phyloP scores from a whole-genome alignment of 306 rosid genomes.

The Lagenaria siceraria region DNA sequence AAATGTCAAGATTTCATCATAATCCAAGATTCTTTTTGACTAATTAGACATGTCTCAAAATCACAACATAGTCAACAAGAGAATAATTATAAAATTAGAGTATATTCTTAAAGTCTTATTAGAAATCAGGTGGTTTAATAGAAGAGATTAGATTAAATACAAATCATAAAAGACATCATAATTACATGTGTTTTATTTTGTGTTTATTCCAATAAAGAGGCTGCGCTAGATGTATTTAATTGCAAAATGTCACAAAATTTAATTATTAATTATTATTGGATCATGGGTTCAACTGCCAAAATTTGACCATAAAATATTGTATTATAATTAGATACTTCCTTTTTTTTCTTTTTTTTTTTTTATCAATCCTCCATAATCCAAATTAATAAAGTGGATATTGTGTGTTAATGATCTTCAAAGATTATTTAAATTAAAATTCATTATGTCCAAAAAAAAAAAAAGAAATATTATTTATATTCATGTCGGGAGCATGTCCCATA shows the following conservation, averaged over 20 bases:
- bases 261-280: neutral
- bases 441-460: neutral
- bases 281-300: neutral
- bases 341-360: too few relatives aligned
- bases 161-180: neutral
- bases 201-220: constrained; percentile 3
- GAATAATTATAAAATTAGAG: neutral
- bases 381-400: neutral
- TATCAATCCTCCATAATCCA: neutral
- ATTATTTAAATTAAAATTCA: neutral
- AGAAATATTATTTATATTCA: neutral
- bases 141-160: neutral
- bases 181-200: neutral
- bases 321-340: neutral
- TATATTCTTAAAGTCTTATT: neutral
- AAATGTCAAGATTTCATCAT: constrained; percentile 2
- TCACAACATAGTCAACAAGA: neutral
- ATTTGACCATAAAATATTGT: neutral
- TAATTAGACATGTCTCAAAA: neutral
- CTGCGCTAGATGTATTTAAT: neutral
- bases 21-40: neutral
- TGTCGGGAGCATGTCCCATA: neutral
- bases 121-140: neutral
- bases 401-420: neutral
- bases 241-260: neutral